Evolutionary conservation across 257 asterid species (phyloP).

Genomic region (Catharanthus roseus): DNA sequence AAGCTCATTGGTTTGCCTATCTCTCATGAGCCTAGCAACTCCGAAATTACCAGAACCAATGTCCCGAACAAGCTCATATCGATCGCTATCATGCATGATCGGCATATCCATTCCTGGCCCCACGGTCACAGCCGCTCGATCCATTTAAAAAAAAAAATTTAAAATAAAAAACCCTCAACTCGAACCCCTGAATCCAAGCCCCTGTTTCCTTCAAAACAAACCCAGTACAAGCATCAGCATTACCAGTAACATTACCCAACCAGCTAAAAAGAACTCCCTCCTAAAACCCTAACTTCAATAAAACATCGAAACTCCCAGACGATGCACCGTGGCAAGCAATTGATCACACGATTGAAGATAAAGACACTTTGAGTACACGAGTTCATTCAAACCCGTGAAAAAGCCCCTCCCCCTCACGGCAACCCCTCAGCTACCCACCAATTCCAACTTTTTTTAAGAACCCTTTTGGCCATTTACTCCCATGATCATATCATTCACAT

Average conservation of each 20-base stretch:
- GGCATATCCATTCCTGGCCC: constrained; percentile 90
- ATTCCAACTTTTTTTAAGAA: constrained; percentile 12
- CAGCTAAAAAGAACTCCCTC: neutral
- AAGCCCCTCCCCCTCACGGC: no score
- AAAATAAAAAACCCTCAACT: neutral
- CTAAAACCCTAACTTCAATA: constrained; percentile 10
- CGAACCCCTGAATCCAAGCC: neutral
- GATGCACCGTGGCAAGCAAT: constrained; percentile 8
- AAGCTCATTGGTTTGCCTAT: constrained; percentile 72
- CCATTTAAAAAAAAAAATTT: constrained; percentile 36
- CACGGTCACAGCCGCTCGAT: constrained; percentile 49
- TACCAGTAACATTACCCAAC: neutral
- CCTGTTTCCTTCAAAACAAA: constrained; percentile 8
- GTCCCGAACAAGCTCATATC: constrained; percentile 83
- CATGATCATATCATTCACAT: constrained; percentile 4
- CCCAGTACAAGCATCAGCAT: neutral
- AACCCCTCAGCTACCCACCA: constrained; percentile 9
- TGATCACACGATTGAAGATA: constrained; percentile 15
- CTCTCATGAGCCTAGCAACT: constrained; percentile 94
- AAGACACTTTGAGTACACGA: neutral
- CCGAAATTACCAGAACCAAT: constrained; percentile 98
- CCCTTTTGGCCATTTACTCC: constrained; percentile 1
- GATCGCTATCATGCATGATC: constrained; percentile 85
- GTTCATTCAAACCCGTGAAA: constrained; percentile 21
- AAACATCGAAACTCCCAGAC: neutral